A percentile compares a stretch with the other conserved stretches of the same genome.
phyloP scores from a whole-genome alignment of 2,329 filamentous ascomycete genomes.

The Ascochyta fabae region DNA sequence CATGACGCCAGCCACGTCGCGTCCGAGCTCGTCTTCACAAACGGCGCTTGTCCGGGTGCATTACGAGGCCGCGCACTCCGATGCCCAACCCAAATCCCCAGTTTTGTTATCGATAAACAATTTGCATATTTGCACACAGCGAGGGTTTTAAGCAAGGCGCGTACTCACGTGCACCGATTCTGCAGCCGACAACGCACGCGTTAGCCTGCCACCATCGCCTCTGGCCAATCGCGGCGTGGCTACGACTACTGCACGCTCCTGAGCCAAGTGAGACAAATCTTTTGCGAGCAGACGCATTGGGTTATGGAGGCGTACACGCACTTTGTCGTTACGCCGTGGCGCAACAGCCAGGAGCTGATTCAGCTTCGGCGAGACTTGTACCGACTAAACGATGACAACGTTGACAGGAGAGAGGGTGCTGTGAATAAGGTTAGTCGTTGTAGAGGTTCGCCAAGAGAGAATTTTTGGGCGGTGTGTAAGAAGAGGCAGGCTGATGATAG shows the following conservation, averaged over 20 bases:
- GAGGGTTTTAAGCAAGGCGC: neutral
- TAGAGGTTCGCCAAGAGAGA: neutral
- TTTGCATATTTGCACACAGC: neutral
- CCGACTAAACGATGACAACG: slow-evolving; percentile 38
- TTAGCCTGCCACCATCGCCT: neutral
- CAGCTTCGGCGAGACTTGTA: slow-evolving; percentile 71
- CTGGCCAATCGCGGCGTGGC: slow-evolving; percentile 8
- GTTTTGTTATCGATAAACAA: slow-evolving; percentile 3
- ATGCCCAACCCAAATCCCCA: neutral
- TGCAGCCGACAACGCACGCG: neutral
- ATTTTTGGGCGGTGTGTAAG: neutral
- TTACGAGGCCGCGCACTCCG: neutral
- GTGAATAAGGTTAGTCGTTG: slow-evolving; percentile 48
- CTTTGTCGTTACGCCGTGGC: slow-evolving; percentile 78
- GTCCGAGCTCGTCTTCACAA: neutral
- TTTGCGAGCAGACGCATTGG: neutral
- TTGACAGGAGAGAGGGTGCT: slow-evolving; percentile 43
- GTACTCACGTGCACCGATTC: slow-evolving; percentile 5
- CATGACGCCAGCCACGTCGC: slow-evolving; percentile 11
- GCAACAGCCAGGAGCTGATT: slow-evolving; percentile 69
- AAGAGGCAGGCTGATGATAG: slow-evolving; percentile 24
- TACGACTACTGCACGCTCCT: slow-evolving; percentile 4
- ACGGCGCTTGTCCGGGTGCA: neutral
- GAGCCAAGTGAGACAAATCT: neutral
- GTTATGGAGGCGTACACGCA: slow-evolving; percentile 24